Evolutionary conservation across 495 filamentous ascomycete species (phyloP).

Genomic region (Trichoderma gamsii): DNA sequence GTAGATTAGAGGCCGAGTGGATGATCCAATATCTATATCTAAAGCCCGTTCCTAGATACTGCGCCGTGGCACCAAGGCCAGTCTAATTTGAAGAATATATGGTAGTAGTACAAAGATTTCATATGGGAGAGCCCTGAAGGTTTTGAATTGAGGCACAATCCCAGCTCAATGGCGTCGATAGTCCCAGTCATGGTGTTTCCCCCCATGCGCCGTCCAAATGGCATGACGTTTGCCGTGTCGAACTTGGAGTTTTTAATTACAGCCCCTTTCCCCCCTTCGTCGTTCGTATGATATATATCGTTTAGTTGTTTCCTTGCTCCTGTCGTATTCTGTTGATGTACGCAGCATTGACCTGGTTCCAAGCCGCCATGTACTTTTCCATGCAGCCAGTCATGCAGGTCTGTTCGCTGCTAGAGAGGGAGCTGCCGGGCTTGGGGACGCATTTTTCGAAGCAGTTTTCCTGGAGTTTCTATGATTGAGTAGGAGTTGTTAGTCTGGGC

Average conservation of each 20-base stretch:
- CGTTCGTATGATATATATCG: not conserved
- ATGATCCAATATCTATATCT: not conserved
- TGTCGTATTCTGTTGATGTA: conserved; percentile 70
- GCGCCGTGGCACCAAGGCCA: not conserved
- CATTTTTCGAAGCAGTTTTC: conserved; percentile 90
- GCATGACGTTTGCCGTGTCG: not conserved
- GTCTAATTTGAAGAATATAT: not conserved
- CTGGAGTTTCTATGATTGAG: conserved; percentile 72
- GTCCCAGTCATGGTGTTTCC: not conserved
- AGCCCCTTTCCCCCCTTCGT: not conserved
- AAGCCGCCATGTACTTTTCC: conserved; percentile 94
- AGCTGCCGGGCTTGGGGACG: conserved; percentile 74
- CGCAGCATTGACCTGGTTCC: conserved; percentile 75
- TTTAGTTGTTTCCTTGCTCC: conserved; percentile 34
- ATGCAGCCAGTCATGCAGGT: conserved; percentile 81
- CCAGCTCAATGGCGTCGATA: not conserved
- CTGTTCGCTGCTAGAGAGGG: conserved; percentile 65
- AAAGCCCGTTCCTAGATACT: not conserved
- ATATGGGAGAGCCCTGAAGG: not conserved
- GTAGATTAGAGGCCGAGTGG: not conserved
- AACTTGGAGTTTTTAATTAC: not conserved
- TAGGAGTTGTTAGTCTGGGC: not conserved
- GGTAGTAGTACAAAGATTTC: conserved; percentile 4
- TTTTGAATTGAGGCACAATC: not conserved
- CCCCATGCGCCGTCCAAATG: not conserved